Conservation (phyloP, 805 yeast genomes). For the Debaryomyces prosopidis region DNA sequence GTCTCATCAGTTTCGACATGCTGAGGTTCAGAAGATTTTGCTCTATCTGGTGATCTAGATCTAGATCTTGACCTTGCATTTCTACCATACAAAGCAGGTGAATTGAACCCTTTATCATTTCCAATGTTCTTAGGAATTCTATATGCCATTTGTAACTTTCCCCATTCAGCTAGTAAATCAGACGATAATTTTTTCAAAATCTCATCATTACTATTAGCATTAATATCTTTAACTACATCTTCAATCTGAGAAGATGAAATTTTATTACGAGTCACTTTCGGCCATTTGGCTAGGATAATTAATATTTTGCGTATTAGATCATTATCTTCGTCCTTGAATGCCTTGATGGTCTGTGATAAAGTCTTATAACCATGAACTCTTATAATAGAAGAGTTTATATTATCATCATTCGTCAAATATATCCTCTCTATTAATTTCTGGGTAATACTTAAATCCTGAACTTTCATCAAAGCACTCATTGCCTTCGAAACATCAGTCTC, state of each 20-base stretch:
- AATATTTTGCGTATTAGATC: conserved; percentile 51
- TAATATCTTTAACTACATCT: conserved; percentile 50
- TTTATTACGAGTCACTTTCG: conserved; percentile 69
- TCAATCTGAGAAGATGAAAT: conserved; percentile 76
- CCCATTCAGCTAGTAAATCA: conserved; percentile 65
- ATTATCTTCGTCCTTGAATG: conserved; percentile 23
- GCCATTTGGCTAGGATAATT: conserved; percentile 54
- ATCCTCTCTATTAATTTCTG: conserved; percentile 69
- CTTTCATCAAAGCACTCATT: conserved; percentile 78
- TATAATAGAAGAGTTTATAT: conserved; percentile 59
- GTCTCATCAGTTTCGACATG: conserved; percentile 21
- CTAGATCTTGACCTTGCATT: conserved; percentile 22
- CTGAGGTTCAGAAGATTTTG: neutral
- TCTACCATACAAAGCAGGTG: conserved; percentile 19
- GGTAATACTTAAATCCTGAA: conserved; percentile 65
- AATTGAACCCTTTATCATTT: conserved; percentile 7
- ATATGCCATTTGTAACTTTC: conserved; percentile 73
- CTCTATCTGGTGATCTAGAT: conserved; percentile 9
- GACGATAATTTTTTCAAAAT: conserved; percentile 38
- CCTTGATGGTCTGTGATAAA: conserved; percentile 58
- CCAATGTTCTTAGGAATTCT: conserved; percentile 67
- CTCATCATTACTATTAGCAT: conserved; percentile 17
- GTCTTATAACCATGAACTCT: conserved; percentile 87
- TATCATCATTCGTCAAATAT: conserved; percentile 49
- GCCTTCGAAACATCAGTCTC: conserved; percentile 71